A percentile compares a stretch with the other conserved stretches of the same genome.
These are phyloP conservation scores for Amoeboaphelidium occidentale DNA, from an alignment of 371 early-diverging fungal genomes.

Conservation along the genomic window DNA sequence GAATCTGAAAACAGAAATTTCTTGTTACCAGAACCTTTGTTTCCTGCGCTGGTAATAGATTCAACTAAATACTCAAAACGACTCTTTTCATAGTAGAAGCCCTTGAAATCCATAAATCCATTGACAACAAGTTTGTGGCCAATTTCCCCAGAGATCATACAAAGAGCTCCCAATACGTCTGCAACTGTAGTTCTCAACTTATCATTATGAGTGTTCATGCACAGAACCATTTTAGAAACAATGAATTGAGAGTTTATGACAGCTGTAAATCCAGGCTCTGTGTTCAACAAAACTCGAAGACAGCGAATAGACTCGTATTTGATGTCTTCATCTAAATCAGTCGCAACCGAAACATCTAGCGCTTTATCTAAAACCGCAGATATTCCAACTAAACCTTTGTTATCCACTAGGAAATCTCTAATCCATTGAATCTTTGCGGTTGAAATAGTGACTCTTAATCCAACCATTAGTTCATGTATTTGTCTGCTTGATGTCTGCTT, in stretches of 20 bases:
- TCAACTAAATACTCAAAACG: not conserved
- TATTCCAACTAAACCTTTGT: not conserved
- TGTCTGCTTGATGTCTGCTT: no score
- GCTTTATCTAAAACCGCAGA: not conserved
- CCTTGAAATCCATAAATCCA: not conserved
- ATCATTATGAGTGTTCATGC: not conserved
- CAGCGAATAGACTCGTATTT: not conserved
- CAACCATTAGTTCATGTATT: not conserved
- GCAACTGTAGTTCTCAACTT: not conserved
- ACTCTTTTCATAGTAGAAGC: not conserved
- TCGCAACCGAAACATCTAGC: not conserved
- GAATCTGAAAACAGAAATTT: not conserved
- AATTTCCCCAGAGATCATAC: not conserved
- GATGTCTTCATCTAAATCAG: not conserved
- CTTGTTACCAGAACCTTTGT: not conserved
- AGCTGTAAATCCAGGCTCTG: not conserved
- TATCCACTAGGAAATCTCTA: not conserved
- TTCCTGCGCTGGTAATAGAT: not conserved
- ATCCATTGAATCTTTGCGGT: not conserved
- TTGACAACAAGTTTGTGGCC: not conserved
- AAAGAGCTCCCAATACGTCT: not conserved
- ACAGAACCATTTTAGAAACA: not conserved
- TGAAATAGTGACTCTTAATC: not conserved
- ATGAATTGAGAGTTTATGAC: not conserved
- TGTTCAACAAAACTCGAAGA: not conserved